These are phyloP conservation scores for Vigna trinervia DNA, from an alignment of 306 rosid species.

Conservation along the genomic window DNA sequence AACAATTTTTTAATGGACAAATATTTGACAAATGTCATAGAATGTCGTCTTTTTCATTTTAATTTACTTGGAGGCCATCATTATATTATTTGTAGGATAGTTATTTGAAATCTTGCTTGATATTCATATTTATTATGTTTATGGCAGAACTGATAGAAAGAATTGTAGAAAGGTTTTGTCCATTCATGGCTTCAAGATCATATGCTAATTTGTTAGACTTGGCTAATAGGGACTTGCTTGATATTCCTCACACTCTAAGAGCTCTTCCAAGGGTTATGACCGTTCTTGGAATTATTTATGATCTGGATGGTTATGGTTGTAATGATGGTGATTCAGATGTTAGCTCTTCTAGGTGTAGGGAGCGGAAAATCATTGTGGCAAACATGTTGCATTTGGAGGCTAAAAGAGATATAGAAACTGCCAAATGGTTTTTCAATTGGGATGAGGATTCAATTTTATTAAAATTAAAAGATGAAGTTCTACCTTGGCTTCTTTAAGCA, in stretches of 20 bases:
- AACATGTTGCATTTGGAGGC: slow-evolving; percentile 82
- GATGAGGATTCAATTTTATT: slow-evolving; percentile 79
- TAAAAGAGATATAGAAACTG: slow-evolving; percentile 65
- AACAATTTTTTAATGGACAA: too few species aligned
- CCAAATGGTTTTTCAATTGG: slow-evolving; percentile 75
- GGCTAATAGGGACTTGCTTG: slow-evolving; percentile 63
- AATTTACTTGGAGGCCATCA: background rate
- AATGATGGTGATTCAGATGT: slow-evolving; percentile 71
- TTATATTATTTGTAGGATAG: slow-evolving; percentile 21
- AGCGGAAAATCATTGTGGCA: slow-evolving; percentile 80
- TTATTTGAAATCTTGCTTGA: slow-evolving; percentile 20
- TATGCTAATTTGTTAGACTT: slow-evolving; percentile 63
- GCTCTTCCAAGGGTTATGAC: slow-evolving; percentile 76
- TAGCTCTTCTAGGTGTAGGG: slow-evolving; percentile 63
- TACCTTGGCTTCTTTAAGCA: slow-evolving; percentile 80
- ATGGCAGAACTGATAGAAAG: slow-evolving; percentile 30
- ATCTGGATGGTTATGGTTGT: slow-evolving; percentile 56
- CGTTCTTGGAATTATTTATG: slow-evolving; percentile 74
- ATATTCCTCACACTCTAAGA: slow-evolving; percentile 72
- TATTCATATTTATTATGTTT: background rate
- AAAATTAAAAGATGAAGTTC: slow-evolving; percentile 68
- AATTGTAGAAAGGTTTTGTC: slow-evolving; percentile 37
- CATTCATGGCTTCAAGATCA: slow-evolving; percentile 66
- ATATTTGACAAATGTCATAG: background rate
- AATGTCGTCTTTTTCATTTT: slow-evolving; percentile 12